Evolutionary conservation across 2,329 filamentous ascomycete species (phyloP).

Genomic region (Xylaria sp.): DNA sequence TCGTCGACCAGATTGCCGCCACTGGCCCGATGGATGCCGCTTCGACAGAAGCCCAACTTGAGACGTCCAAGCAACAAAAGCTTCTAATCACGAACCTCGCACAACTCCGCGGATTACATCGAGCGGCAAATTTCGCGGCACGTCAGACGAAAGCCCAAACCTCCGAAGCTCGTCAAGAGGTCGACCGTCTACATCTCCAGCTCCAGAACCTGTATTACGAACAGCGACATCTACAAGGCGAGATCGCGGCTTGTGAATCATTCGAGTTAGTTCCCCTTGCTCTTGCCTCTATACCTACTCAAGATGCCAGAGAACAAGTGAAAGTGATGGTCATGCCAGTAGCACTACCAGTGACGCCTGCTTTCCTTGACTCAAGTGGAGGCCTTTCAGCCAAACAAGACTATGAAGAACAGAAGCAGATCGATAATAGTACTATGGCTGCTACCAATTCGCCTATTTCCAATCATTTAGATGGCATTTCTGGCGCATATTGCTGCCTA

Average conservation of each 20-base stretch:
- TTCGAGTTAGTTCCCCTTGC: constrained; percentile 72
- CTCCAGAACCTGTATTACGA: constrained; percentile 97
- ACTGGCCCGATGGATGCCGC: constrained; percentile 52
- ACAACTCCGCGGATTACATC: constrained; percentile 81
- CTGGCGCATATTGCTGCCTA: constrained; percentile 6
- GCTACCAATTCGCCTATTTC: neutral
- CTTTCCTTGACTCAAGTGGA: neutral
- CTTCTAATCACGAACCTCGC: constrained; percentile 78
- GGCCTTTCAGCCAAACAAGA: neutral
- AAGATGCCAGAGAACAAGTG: constrained; percentile 7
- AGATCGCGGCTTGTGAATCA: constrained; percentile 88
- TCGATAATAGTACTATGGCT: neutral
- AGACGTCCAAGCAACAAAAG: constrained; percentile 78
- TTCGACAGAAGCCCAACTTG: constrained; percentile 57
- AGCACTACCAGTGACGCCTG: constrained; percentile 20
- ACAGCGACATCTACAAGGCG: constrained; percentile 85
- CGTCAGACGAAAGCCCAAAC: constrained; percentile 87
- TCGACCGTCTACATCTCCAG: constrained; percentile 88
- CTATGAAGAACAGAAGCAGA: neutral
- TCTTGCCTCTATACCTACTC: neutral
- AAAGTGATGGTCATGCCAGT: constrained; percentile 10
- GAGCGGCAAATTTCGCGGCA: constrained; percentile 78
- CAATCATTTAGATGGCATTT: neutral
- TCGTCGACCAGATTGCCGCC: constrained; percentile 60
- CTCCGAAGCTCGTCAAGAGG: constrained; percentile 85